Conservation (phyloP, 75 land plant genomes). For the Isoetes taiwanensis region DNA sequence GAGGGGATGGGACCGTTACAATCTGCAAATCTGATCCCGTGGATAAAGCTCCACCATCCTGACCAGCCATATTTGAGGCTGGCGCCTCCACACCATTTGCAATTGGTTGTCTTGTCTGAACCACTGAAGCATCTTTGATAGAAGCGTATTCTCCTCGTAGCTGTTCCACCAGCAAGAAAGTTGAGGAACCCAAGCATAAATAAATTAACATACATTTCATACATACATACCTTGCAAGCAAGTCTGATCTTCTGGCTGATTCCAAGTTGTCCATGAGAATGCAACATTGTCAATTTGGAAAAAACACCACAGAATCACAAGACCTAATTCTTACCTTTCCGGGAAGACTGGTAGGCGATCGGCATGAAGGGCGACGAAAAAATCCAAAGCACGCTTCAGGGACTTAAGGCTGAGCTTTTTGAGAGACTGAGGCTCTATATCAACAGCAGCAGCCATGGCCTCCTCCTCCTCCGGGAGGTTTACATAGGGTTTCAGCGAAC, state of each 20-base stretch:
- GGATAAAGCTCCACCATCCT: too few species aligned
- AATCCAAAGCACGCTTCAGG: constrained; percentile 63
- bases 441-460: constrained; percentile 16
- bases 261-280: background rate
- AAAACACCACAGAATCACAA: background rate
- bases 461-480: constrained; percentile 17
- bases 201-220: background rate
- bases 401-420: constrained; percentile 85
- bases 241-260: constrained; percentile 20
- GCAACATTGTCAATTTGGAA: too few species aligned
- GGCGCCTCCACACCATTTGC: too few species aligned
- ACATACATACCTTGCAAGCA: constrained; percentile 22
- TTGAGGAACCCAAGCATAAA: constrained; percentile 4
- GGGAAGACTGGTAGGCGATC: constrained; percentile 36
- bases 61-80: too few species aligned
- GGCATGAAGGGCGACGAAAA: constrained; percentile 54
- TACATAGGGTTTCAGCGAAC: too few species aligned
- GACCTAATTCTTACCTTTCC: constrained; percentile 31
- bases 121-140: too few species aligned
- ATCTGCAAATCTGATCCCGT: too few species aligned
- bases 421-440: constrained; percentile 85
- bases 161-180: background rate
- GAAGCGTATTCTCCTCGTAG: constrained; percentile 35
- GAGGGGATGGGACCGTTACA: too few species aligned
- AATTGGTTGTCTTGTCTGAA: too few species aligned